A percentile compares a stretch with the other conserved stretches of the same genome.
phyloP scores from a whole-genome alignment of 2,329 filamentous ascomycete species.

The Raffaelea ambrosiae region DNA sequence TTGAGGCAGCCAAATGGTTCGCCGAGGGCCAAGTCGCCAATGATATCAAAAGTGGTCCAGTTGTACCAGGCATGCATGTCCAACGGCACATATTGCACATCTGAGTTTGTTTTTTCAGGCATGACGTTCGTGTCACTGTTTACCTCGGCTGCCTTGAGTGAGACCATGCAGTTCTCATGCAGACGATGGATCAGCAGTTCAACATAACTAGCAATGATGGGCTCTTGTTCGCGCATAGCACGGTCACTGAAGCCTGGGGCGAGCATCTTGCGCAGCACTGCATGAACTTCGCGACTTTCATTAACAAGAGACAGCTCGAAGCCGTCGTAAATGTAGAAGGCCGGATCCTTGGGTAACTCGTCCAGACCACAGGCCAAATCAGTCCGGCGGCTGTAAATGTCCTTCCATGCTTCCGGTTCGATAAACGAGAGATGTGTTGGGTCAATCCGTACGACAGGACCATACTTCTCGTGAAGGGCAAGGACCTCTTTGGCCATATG shows the following conservation, averaged over 20 bases:
- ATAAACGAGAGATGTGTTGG: slow-evolving; percentile 34
- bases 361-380: not conserved
- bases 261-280: slow-evolving; percentile 22
- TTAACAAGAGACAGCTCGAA: slow-evolving; percentile 13
- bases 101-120: not conserved
- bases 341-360: slow-evolving; percentile 9
- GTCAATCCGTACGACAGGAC: slow-evolving; percentile 30
- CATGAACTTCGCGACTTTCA: slow-evolving; percentile 23
- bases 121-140: not conserved
- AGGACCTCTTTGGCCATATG: slow-evolving; percentile 12
- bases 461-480: slow-evolving; percentile 19
- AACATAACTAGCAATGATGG: slow-evolving; percentile 28
- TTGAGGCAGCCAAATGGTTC: slow-evolving; percentile 27
- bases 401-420: slow-evolving; percentile 22
- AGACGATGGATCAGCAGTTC: slow-evolving; percentile 24
- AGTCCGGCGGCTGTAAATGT: slow-evolving; percentile 25
- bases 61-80: slow-evolving; percentile 15
- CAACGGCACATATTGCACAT: not conserved
- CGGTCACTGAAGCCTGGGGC: slow-evolving; percentile 30
- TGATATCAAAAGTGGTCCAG: slow-evolving; percentile 27
- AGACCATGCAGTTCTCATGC: slow-evolving; percentile 15
- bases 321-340: slow-evolving; percentile 8
- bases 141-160: not conserved
- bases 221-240: slow-evolving; percentile 30
- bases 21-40: slow-evolving; percentile 34